Base-by-base conservation (phyloP, 192 early-diverging fungal species). In the Podila epicladia region DNA sequence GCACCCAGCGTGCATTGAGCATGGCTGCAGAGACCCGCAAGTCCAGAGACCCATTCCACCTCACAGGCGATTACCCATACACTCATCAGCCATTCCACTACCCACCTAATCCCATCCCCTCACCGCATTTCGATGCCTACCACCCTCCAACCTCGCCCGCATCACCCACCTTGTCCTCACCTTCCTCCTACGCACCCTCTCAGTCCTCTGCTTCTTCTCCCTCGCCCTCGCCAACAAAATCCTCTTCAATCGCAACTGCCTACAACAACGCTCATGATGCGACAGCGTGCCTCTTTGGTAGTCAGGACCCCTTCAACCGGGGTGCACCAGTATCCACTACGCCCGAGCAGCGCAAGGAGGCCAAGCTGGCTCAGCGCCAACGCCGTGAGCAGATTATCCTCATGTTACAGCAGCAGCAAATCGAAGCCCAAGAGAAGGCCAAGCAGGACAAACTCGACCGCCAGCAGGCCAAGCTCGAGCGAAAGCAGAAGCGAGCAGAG, bases 1-100 rank as follows among this genome's bases (percentile, higher is more conserved):
- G 77, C 66, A 68, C 67, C 2, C 77, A 80, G 49, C 77, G 77
- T 50, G 77, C 77, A 26, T 33, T 73, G 50, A 80, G 77, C 71
- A 55, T 80, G 62, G 66, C 70, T 61, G 65, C 77, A 37, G 77
- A 80, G 24, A 73, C 77, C 2, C 72, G 67, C 26, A 51, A n/a
- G 22, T 2, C 66, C 12, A 63, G 67, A 26, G 67, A 69, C 37
- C 6, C 12, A 12, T 50, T 78, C 38, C 26, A 66, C 48, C 17
- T 65, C 41, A 31, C 32, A 11, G 28, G 26, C 59, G 59, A 32
- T 15, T 61, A 61, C 31, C 59, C 59, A 33, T 61, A 61, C 59
- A 61, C 28, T 22, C 53, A 55, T 11, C 53, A 55, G 20, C 20
- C 53, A 28, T 41, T 29, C 26, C 37, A 24, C 2, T 22, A 65